A percentile compares a stretch with the other conserved stretches of the same genome.
Conservation (phyloP, 139 green algal genomes). For the Chlamydomonas asymmetrica region DNA sequence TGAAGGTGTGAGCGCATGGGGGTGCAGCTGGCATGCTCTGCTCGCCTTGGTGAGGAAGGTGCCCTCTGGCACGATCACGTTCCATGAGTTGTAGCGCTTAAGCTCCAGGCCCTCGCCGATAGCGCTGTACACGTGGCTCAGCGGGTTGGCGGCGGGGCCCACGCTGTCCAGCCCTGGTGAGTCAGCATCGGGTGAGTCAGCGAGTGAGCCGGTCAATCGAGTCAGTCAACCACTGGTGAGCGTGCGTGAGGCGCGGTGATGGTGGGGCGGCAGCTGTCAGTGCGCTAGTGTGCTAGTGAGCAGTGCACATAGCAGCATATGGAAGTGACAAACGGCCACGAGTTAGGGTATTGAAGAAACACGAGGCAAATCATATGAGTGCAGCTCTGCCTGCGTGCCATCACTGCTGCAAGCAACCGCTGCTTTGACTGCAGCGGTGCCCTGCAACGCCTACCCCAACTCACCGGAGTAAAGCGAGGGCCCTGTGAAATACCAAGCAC, state of each 20-base stretch:
- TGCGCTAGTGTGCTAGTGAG: background rate
- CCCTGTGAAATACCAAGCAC: too few relatives aligned
- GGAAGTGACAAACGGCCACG: too few relatives aligned
- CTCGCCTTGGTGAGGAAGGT: constrained; percentile 55
- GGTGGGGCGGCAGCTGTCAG: background rate
- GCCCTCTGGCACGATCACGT: constrained; percentile 92
- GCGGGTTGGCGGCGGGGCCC: constrained; percentile 72
- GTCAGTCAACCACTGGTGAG: background rate
- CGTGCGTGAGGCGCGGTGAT: background rate
- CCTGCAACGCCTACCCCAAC: background rate
- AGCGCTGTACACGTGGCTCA: constrained; percentile 78
- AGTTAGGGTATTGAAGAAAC: background rate
- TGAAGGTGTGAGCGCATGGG: background rate
- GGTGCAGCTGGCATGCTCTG: background rate
- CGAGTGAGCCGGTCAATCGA: background rate
- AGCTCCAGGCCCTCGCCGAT: constrained; percentile 82
- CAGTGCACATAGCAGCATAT: background rate
- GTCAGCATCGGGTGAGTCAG: background rate
- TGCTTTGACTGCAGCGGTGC: background rate
- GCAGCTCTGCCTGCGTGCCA: background rate
- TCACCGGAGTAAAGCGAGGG: constrained; percentile 64
- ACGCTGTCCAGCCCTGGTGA: constrained; percentile 21
- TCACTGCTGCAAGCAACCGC: background rate
- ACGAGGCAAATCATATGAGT: background rate
- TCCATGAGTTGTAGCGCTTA: constrained; percentile 93